A percentile compares a stretch with the other conserved stretches of the same genome.
phyloP scores from a whole-genome alignment of 352 stramenopile species.

The Globisporangium parvum region DNA sequence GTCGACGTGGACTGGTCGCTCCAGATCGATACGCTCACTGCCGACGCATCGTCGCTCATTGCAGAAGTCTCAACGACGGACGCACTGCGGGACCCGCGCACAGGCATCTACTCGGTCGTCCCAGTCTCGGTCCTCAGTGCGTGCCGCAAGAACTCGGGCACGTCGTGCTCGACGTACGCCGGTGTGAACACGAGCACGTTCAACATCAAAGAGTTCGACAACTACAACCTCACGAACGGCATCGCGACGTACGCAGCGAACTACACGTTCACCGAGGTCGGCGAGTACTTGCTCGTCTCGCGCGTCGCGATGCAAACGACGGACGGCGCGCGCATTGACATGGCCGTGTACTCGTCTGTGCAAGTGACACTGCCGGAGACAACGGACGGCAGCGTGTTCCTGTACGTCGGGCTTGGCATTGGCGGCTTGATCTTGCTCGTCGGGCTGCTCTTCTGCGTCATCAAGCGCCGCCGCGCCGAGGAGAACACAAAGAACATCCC shows the following conservation, averaged over 20 bases:
- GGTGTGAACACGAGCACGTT: constrained; percentile 51
- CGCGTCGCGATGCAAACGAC: constrained; percentile 64
- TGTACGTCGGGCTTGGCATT: constrained; percentile 71
- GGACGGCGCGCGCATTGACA: constrained; percentile 69
- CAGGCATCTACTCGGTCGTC: constrained; percentile 52
- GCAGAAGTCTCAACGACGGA: constrained; percentile 57
- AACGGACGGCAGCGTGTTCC: constrained; percentile 40
- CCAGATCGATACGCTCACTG: constrained; percentile 45
- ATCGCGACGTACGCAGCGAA: constrained; percentile 45
- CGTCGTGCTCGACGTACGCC: constrained; percentile 60
- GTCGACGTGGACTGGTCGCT: constrained; percentile 59
- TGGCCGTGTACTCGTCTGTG: constrained; percentile 75
- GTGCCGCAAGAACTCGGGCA: constrained; percentile 43
- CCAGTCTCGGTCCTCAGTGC: constrained; percentile 66
- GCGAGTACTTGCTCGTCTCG: constrained; percentile 64
- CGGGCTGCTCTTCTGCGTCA: constrained; percentile 59
- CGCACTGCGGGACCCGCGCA: constrained; percentile 45
- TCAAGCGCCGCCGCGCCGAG: constrained; percentile 56
- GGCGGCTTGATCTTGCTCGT: constrained; percentile 57
- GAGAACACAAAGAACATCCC: constrained; percentile 67
- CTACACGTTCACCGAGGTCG: constrained; percentile 48
- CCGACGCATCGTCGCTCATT: constrained; percentile 48
- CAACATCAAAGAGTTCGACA: constrained; percentile 35
- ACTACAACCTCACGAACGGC: constrained; percentile 62
- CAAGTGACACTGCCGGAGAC: constrained; percentile 47